Evolutionary conservation across 768 basidiomycete genomes (phyloP), one percentile per base, ranked within the genome.

Genomic region (Ramaria rubella): DNA sequence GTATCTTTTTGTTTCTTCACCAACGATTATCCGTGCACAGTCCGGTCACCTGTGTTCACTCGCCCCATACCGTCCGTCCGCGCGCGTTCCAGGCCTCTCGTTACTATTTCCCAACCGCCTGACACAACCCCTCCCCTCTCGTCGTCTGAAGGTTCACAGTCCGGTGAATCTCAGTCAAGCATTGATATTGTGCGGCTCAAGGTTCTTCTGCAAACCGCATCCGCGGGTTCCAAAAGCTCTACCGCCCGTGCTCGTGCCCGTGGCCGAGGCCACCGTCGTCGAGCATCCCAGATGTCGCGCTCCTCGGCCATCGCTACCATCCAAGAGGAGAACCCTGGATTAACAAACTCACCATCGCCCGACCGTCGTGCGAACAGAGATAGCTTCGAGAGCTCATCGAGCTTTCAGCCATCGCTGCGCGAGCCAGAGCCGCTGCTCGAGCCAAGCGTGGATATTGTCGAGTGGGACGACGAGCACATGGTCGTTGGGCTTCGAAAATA

Each of bases 261-360:
- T 23, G 85, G 86, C 0, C 77, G 81, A 36, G 84, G 87, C 2
- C 87, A 89, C 65, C 83, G 82, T 36, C 83, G 86, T 33, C 80
- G 87, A 1, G 78, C 81, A 49, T 87, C 86, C 1, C 77, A 82
- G 48, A 33, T 33, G 6, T 77, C 80, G 27, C 79, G 80, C 19
- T 76, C 78, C 8, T 85, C 84, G 12, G 77, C 87, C 0, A 90
- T 89, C 60, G 88, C 90, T 65, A 90, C 85, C 0, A 90, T 91
- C 48, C 77, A 88, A 55, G 89, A 91, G 62, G 90, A 90, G 60
- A 65, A 73, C 12, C 72, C 75, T 4, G 75, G 70, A 12, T 50
- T 64, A 26, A 64, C 58, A 8, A 63, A 62, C 19, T 73, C 74
- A 0, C 62, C 66, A 1, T 65, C 62, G 5, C 60, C 56, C 19